Conservation (phyloP, 331 rosid species). For the Pyracantha coccinea region DNA sequence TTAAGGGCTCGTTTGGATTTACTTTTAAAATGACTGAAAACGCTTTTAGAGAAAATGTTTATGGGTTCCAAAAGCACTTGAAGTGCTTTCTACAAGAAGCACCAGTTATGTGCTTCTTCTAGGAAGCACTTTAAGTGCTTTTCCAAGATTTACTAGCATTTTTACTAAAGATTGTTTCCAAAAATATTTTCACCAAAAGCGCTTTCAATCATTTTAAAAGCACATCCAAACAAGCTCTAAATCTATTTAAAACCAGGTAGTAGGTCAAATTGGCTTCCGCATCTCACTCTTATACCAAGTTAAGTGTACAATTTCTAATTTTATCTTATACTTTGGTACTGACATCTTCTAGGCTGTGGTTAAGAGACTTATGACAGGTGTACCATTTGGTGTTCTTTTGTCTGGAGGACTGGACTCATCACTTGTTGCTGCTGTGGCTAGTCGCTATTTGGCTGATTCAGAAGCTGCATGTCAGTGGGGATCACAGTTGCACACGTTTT, state of each 20-base stretch:
- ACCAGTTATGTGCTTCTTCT: too few relatives aligned
- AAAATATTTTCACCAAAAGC: too few relatives aligned
- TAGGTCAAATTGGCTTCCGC: neutral
- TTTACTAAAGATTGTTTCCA: too few relatives aligned
- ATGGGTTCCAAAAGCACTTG: too few relatives aligned
- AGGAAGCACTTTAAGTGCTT: too few relatives aligned
- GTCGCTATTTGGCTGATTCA: constrained; percentile 55
- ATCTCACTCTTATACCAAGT: neutral
- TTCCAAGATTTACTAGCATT: too few relatives aligned
- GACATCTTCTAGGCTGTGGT: constrained; percentile 64
- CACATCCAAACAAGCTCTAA: neutral
- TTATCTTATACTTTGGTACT: neutral
- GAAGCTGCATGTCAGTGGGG: constrained; percentile 87
- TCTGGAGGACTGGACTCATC: constrained; percentile 97
- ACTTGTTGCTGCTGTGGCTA: constrained; percentile 88
- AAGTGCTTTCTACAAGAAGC: too few relatives aligned
- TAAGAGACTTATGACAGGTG: constrained; percentile 97
- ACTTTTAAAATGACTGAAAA: too few relatives aligned
- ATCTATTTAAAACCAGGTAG: neutral
- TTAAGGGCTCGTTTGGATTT: too few relatives aligned
- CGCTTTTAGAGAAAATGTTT: too few relatives aligned
- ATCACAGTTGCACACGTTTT: constrained; percentile 83
- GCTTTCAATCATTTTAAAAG: too few relatives aligned
- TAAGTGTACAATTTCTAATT: neutral
- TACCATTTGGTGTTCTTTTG: constrained; percentile 92